phyloP scores from a whole-genome alignment of 2,329 filamentous ascomycete species.

The Paecilomyces fulvus region DNA sequence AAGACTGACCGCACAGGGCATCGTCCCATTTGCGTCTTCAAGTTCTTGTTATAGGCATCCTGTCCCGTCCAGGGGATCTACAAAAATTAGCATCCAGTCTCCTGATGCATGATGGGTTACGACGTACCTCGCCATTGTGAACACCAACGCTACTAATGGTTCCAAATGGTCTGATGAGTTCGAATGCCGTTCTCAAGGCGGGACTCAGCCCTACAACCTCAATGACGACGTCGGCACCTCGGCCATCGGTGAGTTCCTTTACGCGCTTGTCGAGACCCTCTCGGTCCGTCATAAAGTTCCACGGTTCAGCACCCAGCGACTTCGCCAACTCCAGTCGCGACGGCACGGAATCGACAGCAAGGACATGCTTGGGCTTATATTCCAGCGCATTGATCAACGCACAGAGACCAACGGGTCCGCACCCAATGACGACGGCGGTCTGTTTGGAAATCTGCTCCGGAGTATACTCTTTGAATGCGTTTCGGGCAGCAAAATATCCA shows the following conservation, averaged over 20 bases:
- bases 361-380: slow-evolving; percentile 63
- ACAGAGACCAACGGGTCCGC: slow-evolving; percentile 78
- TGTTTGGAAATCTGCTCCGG: slow-evolving; percentile 53
- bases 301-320: slow-evolving; percentile 68
- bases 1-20: slow-evolving; percentile 68
- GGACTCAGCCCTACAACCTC: slow-evolving; percentile 66
- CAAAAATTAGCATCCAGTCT: slow-evolving; percentile 11
- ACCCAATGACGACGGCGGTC: slow-evolving; percentile 73
- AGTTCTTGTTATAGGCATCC: slow-evolving; percentile 60
- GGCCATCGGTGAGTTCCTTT: slow-evolving; percentile 66
- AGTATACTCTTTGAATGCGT: slow-evolving; percentile 60
- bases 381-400: slow-evolving; percentile 70
- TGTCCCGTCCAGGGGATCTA: slow-evolving; percentile 59
- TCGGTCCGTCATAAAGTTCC: slow-evolving; percentile 65
- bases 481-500: slow-evolving; percentile 71
- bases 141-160: slow-evolving; percentile 68
- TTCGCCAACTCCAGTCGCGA: slow-evolving; percentile 65
- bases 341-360: slow-evolving; percentile 71
- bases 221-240: slow-evolving; percentile 78
- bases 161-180: slow-evolving; percentile 65
- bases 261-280: slow-evolving; percentile 60
- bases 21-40: slow-evolving; percentile 66
- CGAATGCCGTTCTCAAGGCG: slow-evolving; percentile 62
- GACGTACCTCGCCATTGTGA: slow-evolving; percentile 59
- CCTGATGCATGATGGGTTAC: no score